Conservation (phyloP, 352 stramenopile species). For the Aphanomyces invadans region DNA sequence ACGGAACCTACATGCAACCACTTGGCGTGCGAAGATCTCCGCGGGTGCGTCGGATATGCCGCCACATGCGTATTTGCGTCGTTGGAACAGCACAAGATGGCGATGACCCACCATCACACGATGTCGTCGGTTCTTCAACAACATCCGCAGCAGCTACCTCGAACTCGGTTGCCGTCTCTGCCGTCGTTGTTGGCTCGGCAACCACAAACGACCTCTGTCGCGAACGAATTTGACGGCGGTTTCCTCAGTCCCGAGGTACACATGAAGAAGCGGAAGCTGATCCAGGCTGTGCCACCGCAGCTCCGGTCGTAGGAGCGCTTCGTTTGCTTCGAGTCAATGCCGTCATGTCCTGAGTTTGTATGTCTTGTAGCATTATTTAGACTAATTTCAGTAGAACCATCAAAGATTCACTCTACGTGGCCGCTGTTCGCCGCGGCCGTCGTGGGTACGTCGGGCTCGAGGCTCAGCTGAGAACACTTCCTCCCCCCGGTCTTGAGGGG, state of each 20-base stretch:
- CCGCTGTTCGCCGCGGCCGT: too few relatives aligned
- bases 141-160: neutral
- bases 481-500: too few relatives aligned
- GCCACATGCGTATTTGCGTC: conserved; percentile 17
- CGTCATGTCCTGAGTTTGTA: too few relatives aligned
- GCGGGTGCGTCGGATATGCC: conserved; percentile 18
- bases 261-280: conserved; percentile 25
- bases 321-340: neutral
- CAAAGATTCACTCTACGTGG: neutral
- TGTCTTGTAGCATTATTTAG: neutral
- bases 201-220: neutral
- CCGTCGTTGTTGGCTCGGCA: conserved; percentile 17
- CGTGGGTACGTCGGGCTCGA: too few relatives aligned
- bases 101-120: neutral
- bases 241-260: conserved; percentile 19
- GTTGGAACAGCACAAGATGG: conserved; percentile 11
- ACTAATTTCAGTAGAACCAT: neutral
- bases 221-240: conserved; percentile 6
- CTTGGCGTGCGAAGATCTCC: conserved; percentile 22
- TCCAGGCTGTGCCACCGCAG: conserved; percentile 9
- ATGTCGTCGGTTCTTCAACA: neutral
- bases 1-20: conserved; percentile 15
- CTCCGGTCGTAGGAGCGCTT: neutral
- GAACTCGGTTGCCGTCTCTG: conserved; percentile 19
- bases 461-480: too few relatives aligned